Conservation (phyloP, 495 filamentous ascomycete species). For the Filosporella fistucella region DNA sequence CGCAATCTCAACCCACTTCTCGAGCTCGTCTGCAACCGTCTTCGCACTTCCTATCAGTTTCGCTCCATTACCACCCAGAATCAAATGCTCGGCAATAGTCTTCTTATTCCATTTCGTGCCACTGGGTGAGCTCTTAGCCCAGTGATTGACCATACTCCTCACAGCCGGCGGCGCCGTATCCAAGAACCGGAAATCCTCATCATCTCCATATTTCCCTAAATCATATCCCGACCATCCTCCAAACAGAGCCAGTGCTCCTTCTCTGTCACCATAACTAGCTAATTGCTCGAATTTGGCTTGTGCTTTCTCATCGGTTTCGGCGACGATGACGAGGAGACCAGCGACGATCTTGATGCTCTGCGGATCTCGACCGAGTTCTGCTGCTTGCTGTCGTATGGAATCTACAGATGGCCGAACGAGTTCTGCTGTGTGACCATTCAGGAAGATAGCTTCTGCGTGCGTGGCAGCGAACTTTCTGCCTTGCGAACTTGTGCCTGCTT, state of each 20-base stretch:
- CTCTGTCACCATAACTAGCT: conserved; percentile 48
- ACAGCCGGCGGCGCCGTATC: conserved; percentile 26
- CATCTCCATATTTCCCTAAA: conserved; percentile 48
- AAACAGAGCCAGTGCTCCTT: conserved; percentile 55
- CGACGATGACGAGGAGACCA: conserved; percentile 41
- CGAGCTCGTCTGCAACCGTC: conserved; percentile 58
- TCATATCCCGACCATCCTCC: conserved; percentile 62
- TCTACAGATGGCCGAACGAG: conserved; percentile 42
- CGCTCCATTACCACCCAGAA: conserved; percentile 53
- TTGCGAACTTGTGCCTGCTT: conserved; percentile 60
- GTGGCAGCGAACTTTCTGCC: conserved; percentile 62
- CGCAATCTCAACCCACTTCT: conserved; percentile 56
- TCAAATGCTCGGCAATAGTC: conserved; percentile 50
- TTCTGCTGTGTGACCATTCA: conserved; percentile 44
- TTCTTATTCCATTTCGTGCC: conserved; percentile 18
- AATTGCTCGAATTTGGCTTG: conserved; percentile 42
- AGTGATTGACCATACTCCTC: conserved; percentile 52
- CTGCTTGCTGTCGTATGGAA: conserved; percentile 41
- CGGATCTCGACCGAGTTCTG: conserved; percentile 40
- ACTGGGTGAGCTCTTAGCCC: conserved; percentile 38
- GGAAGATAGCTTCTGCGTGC: conserved; percentile 57
- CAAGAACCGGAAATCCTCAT: conserved; percentile 43
- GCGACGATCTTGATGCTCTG: conserved; percentile 51
- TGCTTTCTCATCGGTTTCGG: conserved; percentile 44
- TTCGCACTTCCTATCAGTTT: conserved; percentile 50